These are phyloP conservation scores for Posidonia oceanica DNA, from an alignment of 116 monocot species.

Conservation along the genomic window DNA sequence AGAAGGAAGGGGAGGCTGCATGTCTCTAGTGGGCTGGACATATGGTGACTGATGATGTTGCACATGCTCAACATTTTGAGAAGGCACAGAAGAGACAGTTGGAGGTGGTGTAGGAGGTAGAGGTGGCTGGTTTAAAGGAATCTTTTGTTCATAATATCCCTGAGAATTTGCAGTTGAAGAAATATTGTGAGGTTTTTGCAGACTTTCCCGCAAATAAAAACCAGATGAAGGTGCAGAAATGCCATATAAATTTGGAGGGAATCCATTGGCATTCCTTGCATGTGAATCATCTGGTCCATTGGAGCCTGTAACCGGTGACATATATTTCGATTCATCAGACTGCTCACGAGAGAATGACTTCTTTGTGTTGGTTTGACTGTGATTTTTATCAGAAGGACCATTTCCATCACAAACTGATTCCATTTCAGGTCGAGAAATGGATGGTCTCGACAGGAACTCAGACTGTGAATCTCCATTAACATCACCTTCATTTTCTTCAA, in stretches of 20 bases:
- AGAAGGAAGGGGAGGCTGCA: conserved; percentile 51
- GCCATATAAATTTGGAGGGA: conserved; percentile 22
- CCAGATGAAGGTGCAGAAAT: conserved; percentile 15
- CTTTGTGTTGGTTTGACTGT: background rate
- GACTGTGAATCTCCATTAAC: conserved; percentile 24
- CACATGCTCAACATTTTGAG: conserved; percentile 28
- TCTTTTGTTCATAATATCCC: conserved; percentile 38
- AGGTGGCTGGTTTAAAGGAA: conserved; percentile 56
- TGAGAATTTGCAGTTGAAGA: conserved; percentile 30
- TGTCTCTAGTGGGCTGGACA: conserved; percentile 36
- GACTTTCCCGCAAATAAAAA: conserved; percentile 29
- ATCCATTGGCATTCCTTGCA: conserved; percentile 8
- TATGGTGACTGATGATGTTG: conserved; percentile 26
- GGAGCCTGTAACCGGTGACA: conserved; percentile 14
- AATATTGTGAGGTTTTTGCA: conserved; percentile 24
- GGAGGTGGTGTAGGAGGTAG: conserved; percentile 85
- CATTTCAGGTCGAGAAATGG: conserved; percentile 18
- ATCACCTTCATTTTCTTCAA: conserved; percentile 74
- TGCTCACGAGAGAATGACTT: conserved; percentile 26
- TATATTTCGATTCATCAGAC: conserved; percentile 47
- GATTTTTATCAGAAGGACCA: conserved; percentile 33
- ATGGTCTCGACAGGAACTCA: conserved; percentile 17
- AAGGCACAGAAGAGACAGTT: conserved; percentile 22
- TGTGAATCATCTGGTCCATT: conserved; percentile 19
- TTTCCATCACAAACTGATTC: conserved; percentile 10